Evolutionary conservation across 805 yeast genomes (phyloP).

Genomic region (Saccharomycopsis olivae): DNA sequence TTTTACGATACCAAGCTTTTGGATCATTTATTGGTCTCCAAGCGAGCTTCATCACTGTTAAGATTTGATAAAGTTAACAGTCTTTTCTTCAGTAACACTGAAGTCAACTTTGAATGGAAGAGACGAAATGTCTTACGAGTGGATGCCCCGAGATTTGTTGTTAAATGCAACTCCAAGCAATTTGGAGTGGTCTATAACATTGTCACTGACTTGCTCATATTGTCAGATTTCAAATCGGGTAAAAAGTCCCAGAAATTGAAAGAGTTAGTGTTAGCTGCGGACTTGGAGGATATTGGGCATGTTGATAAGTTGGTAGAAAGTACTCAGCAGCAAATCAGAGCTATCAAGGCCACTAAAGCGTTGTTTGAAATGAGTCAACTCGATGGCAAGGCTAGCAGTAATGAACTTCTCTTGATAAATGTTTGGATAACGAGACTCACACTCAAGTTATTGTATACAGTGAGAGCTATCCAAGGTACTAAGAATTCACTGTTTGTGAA

Average conservation of each 20-base stretch:
- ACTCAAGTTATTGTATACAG: conserved; percentile 12
- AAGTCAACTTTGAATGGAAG: conserved; percentile 11
- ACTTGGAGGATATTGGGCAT: conserved; percentile 20
- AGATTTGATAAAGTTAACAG: conserved; percentile 42
- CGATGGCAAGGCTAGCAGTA: background rate
- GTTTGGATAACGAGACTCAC: conserved; percentile 9
- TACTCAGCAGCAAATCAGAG: conserved; percentile 35
- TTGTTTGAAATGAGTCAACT: conserved; percentile 29
- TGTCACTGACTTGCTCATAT: conserved; percentile 32
- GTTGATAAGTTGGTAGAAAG: conserved; percentile 32
- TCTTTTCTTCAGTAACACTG: conserved; percentile 28
- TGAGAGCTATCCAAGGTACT: conserved; percentile 14
- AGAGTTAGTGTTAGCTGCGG: conserved; percentile 44
- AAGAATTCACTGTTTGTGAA: background rate
- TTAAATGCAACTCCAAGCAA: conserved; percentile 47
- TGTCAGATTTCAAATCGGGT: conserved; percentile 26
- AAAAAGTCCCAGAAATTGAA: conserved; percentile 37
- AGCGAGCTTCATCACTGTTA: conserved; percentile 42
- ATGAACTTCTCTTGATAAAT: conserved; percentile 6
- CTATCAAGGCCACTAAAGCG: conserved; percentile 30
- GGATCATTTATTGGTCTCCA: conserved; percentile 35
- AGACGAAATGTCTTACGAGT: conserved; percentile 25
- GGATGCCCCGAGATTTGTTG: conserved; percentile 36
- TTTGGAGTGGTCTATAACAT: conserved; percentile 44
- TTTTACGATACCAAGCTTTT: conserved; percentile 39